Conservation (phyloP, 208 protist genomes). For the Zelonia costaricensis region DNA sequence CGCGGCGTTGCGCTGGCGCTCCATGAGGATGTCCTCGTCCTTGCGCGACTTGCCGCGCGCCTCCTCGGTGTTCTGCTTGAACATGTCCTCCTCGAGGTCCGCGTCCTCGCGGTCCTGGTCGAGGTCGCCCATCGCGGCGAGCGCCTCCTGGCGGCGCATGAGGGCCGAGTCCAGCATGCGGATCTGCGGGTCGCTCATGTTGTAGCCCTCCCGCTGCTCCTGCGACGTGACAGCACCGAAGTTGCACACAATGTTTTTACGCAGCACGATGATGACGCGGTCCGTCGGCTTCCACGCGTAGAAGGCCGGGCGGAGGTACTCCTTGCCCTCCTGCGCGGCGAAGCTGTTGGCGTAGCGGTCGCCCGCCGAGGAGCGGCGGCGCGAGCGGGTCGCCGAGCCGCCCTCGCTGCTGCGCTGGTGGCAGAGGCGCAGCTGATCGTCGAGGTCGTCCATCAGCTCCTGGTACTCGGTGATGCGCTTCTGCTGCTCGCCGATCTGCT, state of each 20-base stretch:
- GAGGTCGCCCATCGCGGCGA: slow-evolving; percentile 28
- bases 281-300: slow-evolving; percentile 75
- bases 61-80: slow-evolving; percentile 34
- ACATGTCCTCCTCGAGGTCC: slow-evolving; percentile 47
- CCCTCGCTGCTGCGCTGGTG: slow-evolving; percentile 34
- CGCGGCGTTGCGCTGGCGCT: slow-evolving; percentile 30
- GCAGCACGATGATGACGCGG: slow-evolving; percentile 70
- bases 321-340: slow-evolving; percentile 62
- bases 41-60: slow-evolving; percentile 9
- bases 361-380: slow-evolving; percentile 16
- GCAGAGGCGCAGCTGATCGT: slow-evolving; percentile 68
- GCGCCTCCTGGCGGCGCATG: slow-evolving; percentile 30
- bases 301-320: slow-evolving; percentile 77
- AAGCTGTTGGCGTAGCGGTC: slow-evolving; percentile 73
- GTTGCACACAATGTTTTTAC: slow-evolving; percentile 67
- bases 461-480: slow-evolving; percentile 73
- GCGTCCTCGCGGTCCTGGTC: slow-evolving; percentile 23
- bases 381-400: slow-evolving; percentile 13
- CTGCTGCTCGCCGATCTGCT: slow-evolving; percentile 77
- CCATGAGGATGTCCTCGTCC: slow-evolving; percentile 37
- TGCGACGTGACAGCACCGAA: slow-evolving; percentile 43
- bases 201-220: slow-evolving; percentile 48
- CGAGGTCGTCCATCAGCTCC: slow-evolving; percentile 73
- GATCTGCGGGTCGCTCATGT: slow-evolving; percentile 64
- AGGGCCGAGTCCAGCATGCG: slow-evolving; percentile 59